Percentiles rank a stretch among this genome's conserved stretches.
Evolutionary conservation across 495 filamentous ascomycete genomes (phyloP).

Genomic region (Neurospora sp.): DNA sequence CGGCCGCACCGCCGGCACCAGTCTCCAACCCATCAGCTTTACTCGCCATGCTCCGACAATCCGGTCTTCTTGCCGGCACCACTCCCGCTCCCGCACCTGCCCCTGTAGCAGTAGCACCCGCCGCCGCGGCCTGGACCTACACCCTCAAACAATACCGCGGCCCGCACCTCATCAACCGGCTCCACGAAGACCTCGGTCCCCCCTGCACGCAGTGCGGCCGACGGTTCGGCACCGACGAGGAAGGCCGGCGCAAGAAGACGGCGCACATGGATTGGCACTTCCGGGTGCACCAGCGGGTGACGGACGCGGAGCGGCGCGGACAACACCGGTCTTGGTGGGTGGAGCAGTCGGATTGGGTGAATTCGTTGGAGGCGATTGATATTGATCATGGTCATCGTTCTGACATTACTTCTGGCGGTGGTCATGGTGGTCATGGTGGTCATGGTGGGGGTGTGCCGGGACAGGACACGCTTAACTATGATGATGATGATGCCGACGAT

Average conservation of each 20-base stretch:
- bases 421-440: neutral
- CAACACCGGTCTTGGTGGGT: constrained; percentile 91
- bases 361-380: constrained; percentile 65
- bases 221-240: constrained; percentile 65
- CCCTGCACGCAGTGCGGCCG: constrained; percentile 86
- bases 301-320: constrained; percentile 67
- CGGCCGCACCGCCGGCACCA: neutral
- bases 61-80: constrained; percentile 33
- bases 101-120: constrained; percentile 6
- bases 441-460: neutral
- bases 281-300: constrained; percentile 78
- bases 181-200: constrained; percentile 72
- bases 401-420: neutral
- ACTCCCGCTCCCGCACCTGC: constrained; percentile 30
- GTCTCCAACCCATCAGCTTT: constrained; percentile 29
- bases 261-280: constrained; percentile 98
- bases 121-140: constrained; percentile 26
- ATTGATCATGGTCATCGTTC: constrained; percentile 31
- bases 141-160: constrained; percentile 53
- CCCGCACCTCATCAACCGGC: constrained; percentile 54
- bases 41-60: constrained; percentile 38
- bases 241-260: constrained; percentile 77
- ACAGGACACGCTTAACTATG: neutral
- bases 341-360: constrained; percentile 90
- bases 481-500: neutral